Evolutionary conservation across 768 basidiomycete genomes (phyloP), one percentile per base, ranked within the genome.

Genomic region (Astraeus odoratus): DNA sequence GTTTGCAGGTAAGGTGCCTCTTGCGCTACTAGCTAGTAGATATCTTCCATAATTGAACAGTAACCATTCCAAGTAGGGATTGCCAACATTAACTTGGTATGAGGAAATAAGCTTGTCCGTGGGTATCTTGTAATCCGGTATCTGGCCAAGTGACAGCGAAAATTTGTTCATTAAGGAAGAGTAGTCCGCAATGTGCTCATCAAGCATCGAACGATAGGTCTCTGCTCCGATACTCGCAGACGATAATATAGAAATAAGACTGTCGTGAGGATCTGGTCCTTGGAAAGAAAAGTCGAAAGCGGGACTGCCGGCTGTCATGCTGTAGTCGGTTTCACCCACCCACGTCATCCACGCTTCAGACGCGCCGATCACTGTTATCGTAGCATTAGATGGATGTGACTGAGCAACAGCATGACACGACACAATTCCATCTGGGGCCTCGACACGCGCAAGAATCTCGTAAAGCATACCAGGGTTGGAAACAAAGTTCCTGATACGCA

Each of bases 11-110:
- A 88, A 66, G 2, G 51, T 51, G 1, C 86, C 81, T 50, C 83
- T 67, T 8, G 79, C 75, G 51, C 81, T 83, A 48, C 74, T 73
- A 22, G 70, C 67, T 18, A 86, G 67, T 55, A 87, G 55, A 52
- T 87, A 86, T 40, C 85, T 67, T 18, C 83, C 85, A 53, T 72
- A 81, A 57, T 86, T 85, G 63, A 87, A 86, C 49, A 78, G 46
- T 29, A 88, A 39, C 83, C 82, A 86, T 58, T 88, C 85, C 20
- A 88, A 51, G 55, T 86, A 86, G 25, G 72, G 54, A 49, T 86
- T 76, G 5, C 81, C 82, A 6, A 62, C 59, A 38, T 78, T 73
- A 10, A 71, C 67, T 42, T 68, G 54, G 55, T 88, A 88, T 39
- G 67, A 65, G 1, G 63, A 58, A 41, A 73, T 66, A 25, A 87